Evolutionary conservation across 495 filamentous ascomycete species (phyloP).

Genomic region (Sordaria brevicollis): DNA sequence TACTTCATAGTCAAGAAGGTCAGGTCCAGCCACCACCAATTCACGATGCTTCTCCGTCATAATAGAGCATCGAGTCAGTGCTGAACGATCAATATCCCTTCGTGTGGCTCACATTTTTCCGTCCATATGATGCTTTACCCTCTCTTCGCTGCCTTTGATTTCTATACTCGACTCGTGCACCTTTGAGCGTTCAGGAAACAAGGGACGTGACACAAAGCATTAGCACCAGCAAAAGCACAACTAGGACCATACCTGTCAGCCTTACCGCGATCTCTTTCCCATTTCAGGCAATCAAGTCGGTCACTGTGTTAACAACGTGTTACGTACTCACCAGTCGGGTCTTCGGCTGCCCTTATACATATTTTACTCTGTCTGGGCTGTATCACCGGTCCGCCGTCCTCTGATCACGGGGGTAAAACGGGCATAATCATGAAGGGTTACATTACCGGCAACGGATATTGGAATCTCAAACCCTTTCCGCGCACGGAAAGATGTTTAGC

Average conservation of each 20-base stretch:
- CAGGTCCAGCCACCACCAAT: neutral
- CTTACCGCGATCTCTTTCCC: neutral
- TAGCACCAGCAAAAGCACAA: neutral
- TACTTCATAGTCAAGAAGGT: neutral
- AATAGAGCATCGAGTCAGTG: neutral
- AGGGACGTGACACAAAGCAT: neutral
- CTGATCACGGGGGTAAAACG: neutral
- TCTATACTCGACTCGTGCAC: neutral
- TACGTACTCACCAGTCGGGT: neutral
- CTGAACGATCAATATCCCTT: neutral
- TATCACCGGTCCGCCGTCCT: neutral
- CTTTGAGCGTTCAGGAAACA: neutral
- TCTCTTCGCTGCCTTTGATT: neutral
- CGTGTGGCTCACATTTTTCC: neutral
- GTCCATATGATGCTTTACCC: neutral
- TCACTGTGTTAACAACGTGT: neutral
- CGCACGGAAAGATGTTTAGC: neutral
- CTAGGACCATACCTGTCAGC: neutral
- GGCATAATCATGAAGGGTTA: neutral
- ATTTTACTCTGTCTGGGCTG: neutral
- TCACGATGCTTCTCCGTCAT: neutral
- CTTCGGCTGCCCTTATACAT: neutral
- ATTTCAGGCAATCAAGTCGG: neutral
- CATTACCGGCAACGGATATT: neutral
- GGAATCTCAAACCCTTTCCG: neutral